phyloP scores from a whole-genome alignment of 805 yeast species.

The Brettanomyces custersianus region DNA sequence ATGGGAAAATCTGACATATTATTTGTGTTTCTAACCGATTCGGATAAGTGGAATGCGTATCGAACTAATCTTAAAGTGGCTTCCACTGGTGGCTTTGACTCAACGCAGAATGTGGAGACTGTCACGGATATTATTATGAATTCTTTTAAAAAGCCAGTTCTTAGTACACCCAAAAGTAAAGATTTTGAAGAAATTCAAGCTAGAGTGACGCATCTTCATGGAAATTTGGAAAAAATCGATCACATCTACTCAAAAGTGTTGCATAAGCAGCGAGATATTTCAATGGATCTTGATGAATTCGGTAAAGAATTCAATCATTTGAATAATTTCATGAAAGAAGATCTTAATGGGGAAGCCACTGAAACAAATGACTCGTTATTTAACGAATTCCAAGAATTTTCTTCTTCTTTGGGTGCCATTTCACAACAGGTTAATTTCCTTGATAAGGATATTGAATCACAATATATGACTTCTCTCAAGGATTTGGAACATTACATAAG shows the following conservation, averaged over 20 bases:
- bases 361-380: conserved; percentile 14
- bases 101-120: conserved; percentile 45
- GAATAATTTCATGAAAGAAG: conserved; percentile 29
- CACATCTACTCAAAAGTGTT: conserved; percentile 66
- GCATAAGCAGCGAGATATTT: conserved; percentile 62
- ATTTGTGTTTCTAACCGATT: conserved; percentile 60
- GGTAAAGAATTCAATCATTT: conserved; percentile 61
- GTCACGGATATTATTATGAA: conserved; percentile 89
- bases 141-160: conserved; percentile 72
- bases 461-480: conserved; percentile 71
- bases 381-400: conserved; percentile 25
- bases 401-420: conserved; percentile 31
- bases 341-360: conserved; percentile 23
- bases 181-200: conserved; percentile 81
- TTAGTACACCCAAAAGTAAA: conserved; percentile 45
- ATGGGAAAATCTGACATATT: conserved; percentile 63
- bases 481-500: conserved; percentile 79
- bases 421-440: conserved; percentile 18
- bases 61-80: conserved; percentile 42
- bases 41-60: conserved; percentile 63
- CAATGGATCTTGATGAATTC: conserved; percentile 65
- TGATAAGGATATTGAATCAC: conserved; percentile 55
- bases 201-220: conserved; percentile 75
- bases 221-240: conserved; percentile 72
- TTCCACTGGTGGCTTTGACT: conserved; percentile 13